Conservation (phyloP, 2,329 filamentous ascomycete species). For the Xylaria sp. region DNA sequence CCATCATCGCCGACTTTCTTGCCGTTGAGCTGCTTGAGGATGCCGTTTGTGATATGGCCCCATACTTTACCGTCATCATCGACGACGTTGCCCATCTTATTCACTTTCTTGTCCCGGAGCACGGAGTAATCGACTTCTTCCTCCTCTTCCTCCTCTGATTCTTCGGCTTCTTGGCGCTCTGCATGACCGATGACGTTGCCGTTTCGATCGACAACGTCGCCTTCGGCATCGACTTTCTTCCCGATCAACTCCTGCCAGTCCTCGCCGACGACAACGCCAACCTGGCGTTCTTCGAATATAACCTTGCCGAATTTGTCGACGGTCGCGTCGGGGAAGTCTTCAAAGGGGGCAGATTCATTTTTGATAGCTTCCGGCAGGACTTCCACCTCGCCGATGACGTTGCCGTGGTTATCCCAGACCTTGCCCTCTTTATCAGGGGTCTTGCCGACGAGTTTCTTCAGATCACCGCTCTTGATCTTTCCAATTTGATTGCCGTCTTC, state of each 20-base stretch:
- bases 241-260: conserved; percentile 33
- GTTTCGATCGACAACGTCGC: conserved; percentile 35
- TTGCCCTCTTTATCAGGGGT: conserved; percentile 41
- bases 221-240: conserved; percentile 35
- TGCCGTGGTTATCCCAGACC: conserved; percentile 33
- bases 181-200: conserved; percentile 34
- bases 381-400: conserved; percentile 36
- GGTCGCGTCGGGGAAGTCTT: conserved; percentile 34
- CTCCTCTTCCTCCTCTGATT: conserved; percentile 31
- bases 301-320: conserved; percentile 36
- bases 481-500: conserved; percentile 40
- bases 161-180: conserved; percentile 33
- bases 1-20: conserved; percentile 61
- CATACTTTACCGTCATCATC: conserved; percentile 49
- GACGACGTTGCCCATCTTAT: conserved; percentile 55
- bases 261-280: conserved; percentile 37
- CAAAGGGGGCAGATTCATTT: conserved; percentile 33
- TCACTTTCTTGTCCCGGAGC: conserved; percentile 51
- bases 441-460: conserved; percentile 39
- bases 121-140: conserved; percentile 42
- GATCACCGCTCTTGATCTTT: conserved; percentile 38
- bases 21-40: conserved; percentile 57
- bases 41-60: conserved; percentile 59
- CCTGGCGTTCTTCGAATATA: conserved; percentile 35
- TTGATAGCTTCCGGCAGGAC: conserved; percentile 36